Evolutionary conservation across 768 basidiomycete species (phyloP).

Genomic region (Amylocystis lapponica): DNA sequence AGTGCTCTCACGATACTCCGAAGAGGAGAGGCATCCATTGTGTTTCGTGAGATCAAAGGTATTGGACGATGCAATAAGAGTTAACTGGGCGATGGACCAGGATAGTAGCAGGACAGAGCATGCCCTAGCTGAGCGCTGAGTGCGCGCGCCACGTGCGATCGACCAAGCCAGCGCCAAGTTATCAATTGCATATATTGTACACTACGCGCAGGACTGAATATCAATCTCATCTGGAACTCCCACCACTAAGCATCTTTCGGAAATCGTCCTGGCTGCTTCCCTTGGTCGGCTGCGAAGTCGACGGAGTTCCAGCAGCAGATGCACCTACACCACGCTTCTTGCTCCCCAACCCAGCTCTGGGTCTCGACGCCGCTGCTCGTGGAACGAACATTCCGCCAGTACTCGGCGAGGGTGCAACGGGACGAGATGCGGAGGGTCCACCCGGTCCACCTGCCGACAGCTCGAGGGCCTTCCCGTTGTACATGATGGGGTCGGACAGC

Average conservation of each 20-base stretch:
- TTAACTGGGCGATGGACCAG: no score
- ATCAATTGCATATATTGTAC: no score
- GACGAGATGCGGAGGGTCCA: conserved; percentile 6
- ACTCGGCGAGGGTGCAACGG: conserved; percentile 30
- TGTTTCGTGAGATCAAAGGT: no score
- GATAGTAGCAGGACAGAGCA: no score
- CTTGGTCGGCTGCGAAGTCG: conserved; percentile 16
- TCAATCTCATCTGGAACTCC: no score
- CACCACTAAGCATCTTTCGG: conserved; percentile 62
- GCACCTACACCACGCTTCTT: conserved; percentile 30
- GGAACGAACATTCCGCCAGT: conserved; percentile 57
- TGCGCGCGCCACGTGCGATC: no score
- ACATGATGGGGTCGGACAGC: conserved; percentile 62
- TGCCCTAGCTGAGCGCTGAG: no score
- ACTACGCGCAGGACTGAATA: no score
- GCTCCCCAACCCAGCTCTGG: conserved; percentile 66
- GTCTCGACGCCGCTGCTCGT: conserved; percentile 55
- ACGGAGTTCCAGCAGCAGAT: conserved; percentile 9
- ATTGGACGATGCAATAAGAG: no score
- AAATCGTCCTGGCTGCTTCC: conserved; percentile 79
- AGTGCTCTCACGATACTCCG: conserved; percentile 47
- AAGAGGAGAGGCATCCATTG: not conserved
- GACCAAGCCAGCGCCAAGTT: no score
- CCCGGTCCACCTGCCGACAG: conserved; percentile 46
- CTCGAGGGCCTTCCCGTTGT: conserved; percentile 54